phyloP scores from a whole-genome alignment of 495 filamentous ascomycete genomes.

The Trichoderma virens region DNA sequence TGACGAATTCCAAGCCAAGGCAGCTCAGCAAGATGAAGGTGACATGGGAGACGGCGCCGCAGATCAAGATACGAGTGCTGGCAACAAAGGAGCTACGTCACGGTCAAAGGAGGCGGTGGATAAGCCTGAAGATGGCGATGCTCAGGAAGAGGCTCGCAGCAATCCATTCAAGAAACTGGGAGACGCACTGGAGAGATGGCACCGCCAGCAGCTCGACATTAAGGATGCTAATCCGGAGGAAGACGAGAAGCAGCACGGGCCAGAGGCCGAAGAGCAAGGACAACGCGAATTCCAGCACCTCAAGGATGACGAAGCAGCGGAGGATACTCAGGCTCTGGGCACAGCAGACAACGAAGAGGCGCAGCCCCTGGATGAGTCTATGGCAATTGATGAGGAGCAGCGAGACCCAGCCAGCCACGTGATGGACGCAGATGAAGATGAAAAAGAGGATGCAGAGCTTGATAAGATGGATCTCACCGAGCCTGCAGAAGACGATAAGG shows the following conservation, averaged over 20 bases:
- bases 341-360: slow-evolving; percentile 82
- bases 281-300: slow-evolving; percentile 78
- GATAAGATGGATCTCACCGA: slow-evolving; percentile 42
- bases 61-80: slow-evolving; percentile 41
- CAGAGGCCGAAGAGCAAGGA: slow-evolving; percentile 26
- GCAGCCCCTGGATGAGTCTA: slow-evolving; percentile 69
- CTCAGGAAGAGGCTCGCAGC: slow-evolving; percentile 35
- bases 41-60: slow-evolving; percentile 38
- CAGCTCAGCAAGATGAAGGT: slow-evolving; percentile 40
- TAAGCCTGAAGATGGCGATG: slow-evolving; percentile 25
- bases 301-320: slow-evolving; percentile 65
- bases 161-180: slow-evolving; percentile 87
- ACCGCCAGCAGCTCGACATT: slow-evolving; percentile 75
- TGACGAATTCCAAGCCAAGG: slow-evolving; percentile 33
- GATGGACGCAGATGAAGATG: slow-evolving; percentile 33
- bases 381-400: slow-evolving; percentile 68
- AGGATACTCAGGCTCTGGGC: slow-evolving; percentile 86
- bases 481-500: slow-evolving; percentile 34
- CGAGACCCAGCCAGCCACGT: slow-evolving; percentile 44
- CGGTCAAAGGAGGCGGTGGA: slow-evolving; percentile 38
- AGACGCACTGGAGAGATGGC: slow-evolving; percentile 88
- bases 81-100: slow-evolving; percentile 40
- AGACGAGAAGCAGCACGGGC: slow-evolving; percentile 46
- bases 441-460: slow-evolving; percentile 49
- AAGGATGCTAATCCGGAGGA: slow-evolving; percentile 51